Percentiles rank a stretch among this genome's conserved stretches.
Evolutionary conservation across 805 yeast genomes (phyloP).

Genomic region (Danielia oregonensis): DNA sequence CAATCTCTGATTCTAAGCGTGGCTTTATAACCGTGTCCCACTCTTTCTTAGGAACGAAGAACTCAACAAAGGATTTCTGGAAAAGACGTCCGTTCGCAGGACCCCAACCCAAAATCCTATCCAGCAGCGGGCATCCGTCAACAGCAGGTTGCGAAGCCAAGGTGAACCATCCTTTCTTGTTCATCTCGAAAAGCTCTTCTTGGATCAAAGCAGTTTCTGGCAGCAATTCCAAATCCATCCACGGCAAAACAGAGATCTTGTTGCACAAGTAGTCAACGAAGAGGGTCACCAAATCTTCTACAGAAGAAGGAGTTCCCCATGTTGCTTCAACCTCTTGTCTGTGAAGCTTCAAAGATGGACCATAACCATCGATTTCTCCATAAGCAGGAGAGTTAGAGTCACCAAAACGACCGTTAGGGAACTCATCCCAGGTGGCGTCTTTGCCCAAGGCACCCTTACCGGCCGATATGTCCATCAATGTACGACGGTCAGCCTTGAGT

Average conservation of each 20-base stretch:
- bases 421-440: conserved; percentile 96
- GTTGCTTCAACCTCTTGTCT: conserved; percentile 57
- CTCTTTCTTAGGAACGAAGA: conserved; percentile 68
- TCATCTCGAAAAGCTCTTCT: conserved; percentile 80
- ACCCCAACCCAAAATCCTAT: conserved; percentile 96
- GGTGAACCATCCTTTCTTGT: conserved; percentile 73
- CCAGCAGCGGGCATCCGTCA: conserved; percentile 72
- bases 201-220: conserved; percentile 92
- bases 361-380: conserved; percentile 97
- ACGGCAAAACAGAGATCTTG: conserved; percentile 77
- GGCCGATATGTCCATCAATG: conserved; percentile 70
- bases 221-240: conserved; percentile 83
- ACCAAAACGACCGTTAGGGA: conserved; percentile 93
- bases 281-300: conserved; percentile 57
- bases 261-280: conserved; percentile 73
- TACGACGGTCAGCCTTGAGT: conserved; percentile 40
- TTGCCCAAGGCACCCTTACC: conserved; percentile 83
- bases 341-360: conserved; percentile 80
- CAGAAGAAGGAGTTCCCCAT: conserved; percentile 76
- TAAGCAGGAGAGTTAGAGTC: conserved; percentile 94
- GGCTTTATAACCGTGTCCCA: conserved; percentile 62
- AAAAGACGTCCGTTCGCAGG: conserved; percentile 83
- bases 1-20: conserved; percentile 36
- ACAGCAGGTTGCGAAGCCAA: conserved; percentile 96
- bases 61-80: conserved; percentile 86